These are phyloP conservation scores for Kodamaea sagamina DNA, from an alignment of 805 yeast species.

Conservation along the genomic window DNA sequence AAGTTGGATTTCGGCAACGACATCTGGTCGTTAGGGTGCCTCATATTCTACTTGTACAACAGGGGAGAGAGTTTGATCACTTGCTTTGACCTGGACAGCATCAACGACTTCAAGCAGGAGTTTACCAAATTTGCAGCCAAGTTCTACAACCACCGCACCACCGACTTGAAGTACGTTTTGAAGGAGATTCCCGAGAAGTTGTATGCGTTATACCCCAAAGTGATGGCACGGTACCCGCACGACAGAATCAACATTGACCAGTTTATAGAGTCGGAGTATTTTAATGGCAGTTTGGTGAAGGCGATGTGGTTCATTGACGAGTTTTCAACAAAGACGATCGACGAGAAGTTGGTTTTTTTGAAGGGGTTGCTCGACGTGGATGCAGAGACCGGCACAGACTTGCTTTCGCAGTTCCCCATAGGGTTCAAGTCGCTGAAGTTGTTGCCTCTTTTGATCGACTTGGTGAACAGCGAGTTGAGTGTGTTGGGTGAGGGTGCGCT, in stretches of 20 bases:
- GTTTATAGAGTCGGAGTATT: constrained; percentile 70
- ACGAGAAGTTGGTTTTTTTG: constrained; percentile 69
- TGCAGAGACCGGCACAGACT: constrained; percentile 16
- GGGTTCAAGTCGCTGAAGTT: constrained; percentile 65
- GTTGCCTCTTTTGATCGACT: constrained; percentile 63
- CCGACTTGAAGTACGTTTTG: constrained; percentile 45
- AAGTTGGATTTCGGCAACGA: constrained; percentile 68
- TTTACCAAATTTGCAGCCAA: constrained; percentile 48
- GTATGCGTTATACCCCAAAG: constrained; percentile 48
- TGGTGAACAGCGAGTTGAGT: constrained; percentile 44
- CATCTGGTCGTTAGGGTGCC: constrained; percentile 78
- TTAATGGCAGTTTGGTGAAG: constrained; percentile 80
- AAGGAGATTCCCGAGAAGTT: constrained; percentile 61
- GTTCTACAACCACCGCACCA: constrained; percentile 40
- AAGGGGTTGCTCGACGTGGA: constrained; percentile 54
- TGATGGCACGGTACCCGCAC: constrained; percentile 58
- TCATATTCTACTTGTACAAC: constrained; percentile 71
- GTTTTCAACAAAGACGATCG: constrained; percentile 67
- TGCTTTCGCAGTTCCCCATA: constrained; percentile 39
- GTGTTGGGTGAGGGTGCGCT: constrained; percentile 20
- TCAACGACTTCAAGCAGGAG: constrained; percentile 61
- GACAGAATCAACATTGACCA: constrained; percentile 63
- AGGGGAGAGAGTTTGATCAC: constrained; percentile 45
- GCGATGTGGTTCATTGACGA: constrained; percentile 82
- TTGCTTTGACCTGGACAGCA: constrained; percentile 49